Percentiles rank a stretch among this genome's conserved stretches.
Conservation (phyloP, 306 rosid species). For the Morella rubra region DNA sequence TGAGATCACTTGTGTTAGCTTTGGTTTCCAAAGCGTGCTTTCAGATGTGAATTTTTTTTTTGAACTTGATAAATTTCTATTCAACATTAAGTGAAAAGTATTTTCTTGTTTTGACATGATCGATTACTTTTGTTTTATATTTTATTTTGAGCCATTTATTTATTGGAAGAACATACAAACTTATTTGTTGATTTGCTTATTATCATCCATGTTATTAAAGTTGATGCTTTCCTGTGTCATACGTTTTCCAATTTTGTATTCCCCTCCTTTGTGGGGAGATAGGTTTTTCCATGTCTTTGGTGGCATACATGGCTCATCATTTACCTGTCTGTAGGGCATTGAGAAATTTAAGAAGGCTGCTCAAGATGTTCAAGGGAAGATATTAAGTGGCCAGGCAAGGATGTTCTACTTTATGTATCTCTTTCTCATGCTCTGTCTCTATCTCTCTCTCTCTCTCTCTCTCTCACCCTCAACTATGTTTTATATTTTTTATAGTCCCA, state of each 20-base stretch:
- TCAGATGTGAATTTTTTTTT: not conserved
- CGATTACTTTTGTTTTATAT: not conserved
- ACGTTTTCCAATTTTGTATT: not conserved
- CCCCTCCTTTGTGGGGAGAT: conserved; percentile 11
- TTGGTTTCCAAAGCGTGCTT: not conserved
- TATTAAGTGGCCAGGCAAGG: conserved; percentile 90
- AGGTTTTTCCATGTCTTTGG: conserved; percentile 4
- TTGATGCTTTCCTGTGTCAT: not conserved
- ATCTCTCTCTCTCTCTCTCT: not conserved
- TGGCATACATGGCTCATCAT: conserved; percentile 15
- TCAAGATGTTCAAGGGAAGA: conserved; percentile 79
- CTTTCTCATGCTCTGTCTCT: conserved; percentile 10
- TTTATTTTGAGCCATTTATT: not conserved
- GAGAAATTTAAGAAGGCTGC: conserved; percentile 87
- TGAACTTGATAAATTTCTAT: not conserved
- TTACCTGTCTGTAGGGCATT: conserved; percentile 63
- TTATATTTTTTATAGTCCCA: not conserved
- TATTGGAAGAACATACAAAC: not conserved
- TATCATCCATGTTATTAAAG: not conserved
- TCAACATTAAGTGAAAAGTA: not conserved
- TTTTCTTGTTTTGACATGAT: not conserved
- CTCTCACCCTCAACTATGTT: not conserved
- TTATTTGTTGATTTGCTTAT: not conserved
- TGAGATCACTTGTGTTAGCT: not conserved
- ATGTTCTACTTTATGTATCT: conserved; percentile 5